These are phyloP conservation scores for Drechslerella coelobrocha DNA, from an alignment of 2,329 filamentous ascomycete species.

Conservation along the genomic window DNA sequence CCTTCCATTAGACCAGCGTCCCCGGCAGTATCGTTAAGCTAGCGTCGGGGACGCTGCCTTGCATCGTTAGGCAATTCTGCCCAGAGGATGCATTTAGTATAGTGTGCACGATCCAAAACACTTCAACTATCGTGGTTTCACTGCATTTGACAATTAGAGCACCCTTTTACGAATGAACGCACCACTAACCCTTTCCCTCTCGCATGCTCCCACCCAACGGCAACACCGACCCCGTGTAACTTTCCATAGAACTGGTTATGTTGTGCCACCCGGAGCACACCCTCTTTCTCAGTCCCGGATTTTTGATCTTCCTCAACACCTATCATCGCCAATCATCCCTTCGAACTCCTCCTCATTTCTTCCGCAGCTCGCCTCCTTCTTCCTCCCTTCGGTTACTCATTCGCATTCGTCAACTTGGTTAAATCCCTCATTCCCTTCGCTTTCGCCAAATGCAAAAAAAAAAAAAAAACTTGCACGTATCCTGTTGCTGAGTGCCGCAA, in stretches of 20 bases:
- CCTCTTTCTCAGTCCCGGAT: conserved; percentile 25
- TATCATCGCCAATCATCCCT: too few relatives aligned
- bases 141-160: conserved; percentile 26
- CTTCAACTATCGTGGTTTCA: conserved; percentile 47
- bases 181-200: conserved; percentile 4
- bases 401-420: conserved; percentile 20
- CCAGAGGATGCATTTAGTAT: conserved; percentile 46
- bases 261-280: conserved; percentile 33
- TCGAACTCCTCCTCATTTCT: conserved; percentile 2
- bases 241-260: conserved; percentile 36
- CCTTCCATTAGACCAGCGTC: too few relatives aligned
- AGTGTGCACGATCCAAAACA: conserved; percentile 48
- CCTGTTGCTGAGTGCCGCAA: conserved; percentile 34
- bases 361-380: conserved; percentile 1
- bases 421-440: conserved; percentile 47
- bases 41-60: too few relatives aligned
- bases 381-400: conserved; percentile 5
- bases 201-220: conserved; percentile 1
- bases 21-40: too few relatives aligned
- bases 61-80: conserved; percentile 22
- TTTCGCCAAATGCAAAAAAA: background rate
- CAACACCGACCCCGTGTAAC: conserved; percentile 28
- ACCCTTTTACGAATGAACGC: background rate
- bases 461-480: conserved; percentile 6
- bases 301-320: conserved; percentile 22